Base-by-base conservation (phyloP, 768 basidiomycete genomes). In the Melanogaster broomeanus region DNA sequence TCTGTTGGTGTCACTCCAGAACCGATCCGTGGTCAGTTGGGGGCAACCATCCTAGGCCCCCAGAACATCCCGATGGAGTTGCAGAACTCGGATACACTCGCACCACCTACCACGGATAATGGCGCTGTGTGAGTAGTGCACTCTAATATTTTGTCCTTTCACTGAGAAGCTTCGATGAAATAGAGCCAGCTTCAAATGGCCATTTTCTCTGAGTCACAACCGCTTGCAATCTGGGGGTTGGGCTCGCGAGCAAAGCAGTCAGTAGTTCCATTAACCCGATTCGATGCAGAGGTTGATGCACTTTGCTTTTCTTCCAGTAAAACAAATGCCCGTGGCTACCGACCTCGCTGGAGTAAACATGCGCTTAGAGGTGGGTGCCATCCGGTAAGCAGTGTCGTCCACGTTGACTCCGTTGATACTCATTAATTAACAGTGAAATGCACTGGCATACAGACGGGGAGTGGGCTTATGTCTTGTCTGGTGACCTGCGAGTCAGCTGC, bases 151-250 rank as follows among this genome's bases (percentile, higher is more conserved):
- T 40, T 24, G 7, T 38, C n/a, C 45, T 28, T 45, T 40, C 25
- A 18, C 35, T 53, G 9, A 53, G 6, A 9, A 21, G 27, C 6
- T 35, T 30, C 3, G 8, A 37, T 6, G 6, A n/a, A 4, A 1
- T 27, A 28, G 46, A 76, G 72, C 52, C 0, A 85, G 84, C 56
- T 74, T 74, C 53, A 86, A 85, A 58, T 87, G 85, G 85, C 78
- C 84, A 0, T 82, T 85, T 60, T 71, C 77, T 42, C 62, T 83
- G 19, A 84, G 83, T 53, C 82, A 83, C 59, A 84, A 75, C 59
- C 79, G 82, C 30, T 57, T 87, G 7, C 76, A 78, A 46, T 72
- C 74, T 4, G 85, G 84, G n/a, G 85, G 85, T 2, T 87, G 84
- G 83, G 79, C 84, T 25, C 74, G 83, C 41, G 75, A 83, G 60